Conservation (phyloP, 495 filamentous ascomycete species). For the Immersiella caudata region DNA sequence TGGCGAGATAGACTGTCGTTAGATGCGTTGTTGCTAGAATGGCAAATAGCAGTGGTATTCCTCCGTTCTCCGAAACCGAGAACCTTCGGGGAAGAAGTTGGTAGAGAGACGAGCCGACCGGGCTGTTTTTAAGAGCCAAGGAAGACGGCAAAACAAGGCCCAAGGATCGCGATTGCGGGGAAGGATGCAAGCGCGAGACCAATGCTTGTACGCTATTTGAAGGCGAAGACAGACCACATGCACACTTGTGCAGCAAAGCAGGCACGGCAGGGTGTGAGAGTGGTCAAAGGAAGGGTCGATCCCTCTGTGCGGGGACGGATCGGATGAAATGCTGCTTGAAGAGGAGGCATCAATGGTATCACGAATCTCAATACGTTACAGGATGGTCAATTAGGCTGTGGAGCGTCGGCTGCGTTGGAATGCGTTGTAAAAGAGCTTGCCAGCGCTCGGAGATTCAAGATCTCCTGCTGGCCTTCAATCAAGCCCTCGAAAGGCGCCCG, state of each 20-base stretch:
- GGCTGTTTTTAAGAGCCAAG: not conserved
- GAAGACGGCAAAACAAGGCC: not conserved
- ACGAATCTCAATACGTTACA: too few relatives aligned
- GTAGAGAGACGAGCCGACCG: not conserved
- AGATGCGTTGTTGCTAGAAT: not conserved
- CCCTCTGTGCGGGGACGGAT: not conserved
- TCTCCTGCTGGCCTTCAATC: too few relatives aligned
- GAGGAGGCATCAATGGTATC: not conserved
- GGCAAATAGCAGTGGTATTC: not conserved
- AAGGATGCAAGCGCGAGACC: slow-evolving; percentile 6
- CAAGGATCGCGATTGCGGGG: not conserved
- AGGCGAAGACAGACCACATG: not conserved
- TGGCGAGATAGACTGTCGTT: slow-evolving; percentile 19
- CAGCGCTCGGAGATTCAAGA: too few relatives aligned
- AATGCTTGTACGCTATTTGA: not conserved
- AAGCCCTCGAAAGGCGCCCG: too few relatives aligned
- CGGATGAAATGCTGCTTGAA: not conserved
- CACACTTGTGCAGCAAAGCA: slow-evolving; percentile 4
- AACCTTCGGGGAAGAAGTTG: not conserved
- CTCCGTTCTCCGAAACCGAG: not conserved
- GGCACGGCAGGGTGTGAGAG: not conserved
- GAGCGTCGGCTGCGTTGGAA: too few relatives aligned
- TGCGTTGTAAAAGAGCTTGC: too few relatives aligned
- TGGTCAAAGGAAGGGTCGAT: not conserved
- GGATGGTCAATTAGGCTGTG: too few relatives aligned